These are phyloP conservation scores for Phytophthora citricola DNA, from an alignment of 352 stramenopile genomes.

Conservation along the genomic window DNA sequence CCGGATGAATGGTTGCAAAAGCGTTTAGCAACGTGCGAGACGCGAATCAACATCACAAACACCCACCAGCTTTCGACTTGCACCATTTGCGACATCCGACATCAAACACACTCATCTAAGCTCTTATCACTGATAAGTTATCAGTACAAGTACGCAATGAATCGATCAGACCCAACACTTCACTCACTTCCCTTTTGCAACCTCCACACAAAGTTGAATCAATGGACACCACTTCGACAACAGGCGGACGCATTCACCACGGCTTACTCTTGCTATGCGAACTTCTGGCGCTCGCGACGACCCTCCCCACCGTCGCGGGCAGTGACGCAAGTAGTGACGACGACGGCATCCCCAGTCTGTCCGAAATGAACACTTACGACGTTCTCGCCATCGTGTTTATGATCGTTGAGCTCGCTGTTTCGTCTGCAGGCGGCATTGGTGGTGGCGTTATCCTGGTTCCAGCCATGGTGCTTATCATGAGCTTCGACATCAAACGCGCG, in stretches of 20 bases:
- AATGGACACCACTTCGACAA: background rate
- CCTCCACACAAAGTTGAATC: background rate
- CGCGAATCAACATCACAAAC: too few species aligned
- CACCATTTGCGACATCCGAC: too few species aligned
- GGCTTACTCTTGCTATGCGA: constrained; percentile 10
- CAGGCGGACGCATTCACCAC: background rate
- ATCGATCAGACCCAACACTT: background rate
- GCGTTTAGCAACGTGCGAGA: too few species aligned
- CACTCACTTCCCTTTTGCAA: constrained; percentile 18
- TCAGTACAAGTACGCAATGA: too few species aligned
- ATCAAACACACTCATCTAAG: too few species aligned
- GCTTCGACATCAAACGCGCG: constrained; percentile 64
- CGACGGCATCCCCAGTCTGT: constrained; percentile 25
- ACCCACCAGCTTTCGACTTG: too few species aligned
- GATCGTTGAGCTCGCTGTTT: constrained; percentile 41
- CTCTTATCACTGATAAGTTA: too few species aligned
- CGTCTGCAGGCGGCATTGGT: constrained; percentile 51
- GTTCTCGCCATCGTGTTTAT: constrained; percentile 51
- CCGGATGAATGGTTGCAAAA: too few species aligned
- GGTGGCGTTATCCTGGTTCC: constrained; percentile 56
- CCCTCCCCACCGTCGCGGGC: background rate
- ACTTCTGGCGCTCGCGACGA: constrained; percentile 11
- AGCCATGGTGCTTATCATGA: constrained; percentile 59
- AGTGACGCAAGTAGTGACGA: constrained; percentile 3
- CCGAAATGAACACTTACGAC: constrained; percentile 44